Evolutionary conservation across 1,284 basidiomycete genomes (phyloP).

Genomic region (Singerocomus inundabilis): DNA sequence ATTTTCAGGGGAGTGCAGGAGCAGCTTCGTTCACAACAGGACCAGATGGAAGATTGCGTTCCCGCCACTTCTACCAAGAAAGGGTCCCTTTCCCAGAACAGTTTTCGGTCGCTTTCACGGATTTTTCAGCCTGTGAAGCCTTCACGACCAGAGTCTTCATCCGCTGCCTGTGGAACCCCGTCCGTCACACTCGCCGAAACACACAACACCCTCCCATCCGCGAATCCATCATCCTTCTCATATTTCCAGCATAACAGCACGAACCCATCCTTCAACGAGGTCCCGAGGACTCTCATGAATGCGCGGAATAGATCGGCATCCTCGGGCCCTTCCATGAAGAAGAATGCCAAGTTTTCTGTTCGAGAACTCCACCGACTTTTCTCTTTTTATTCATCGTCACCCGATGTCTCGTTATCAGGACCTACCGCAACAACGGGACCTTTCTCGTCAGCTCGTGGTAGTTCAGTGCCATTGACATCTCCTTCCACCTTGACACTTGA

Average conservation of each 20-base stretch:
- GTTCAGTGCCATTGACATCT: slow-evolving; percentile 11
- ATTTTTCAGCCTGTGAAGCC: slow-evolving; percentile 24
- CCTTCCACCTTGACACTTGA: slow-evolving; percentile 13
- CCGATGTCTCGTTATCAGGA: slow-evolving; percentile 10
- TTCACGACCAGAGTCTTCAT: slow-evolving; percentile 11
- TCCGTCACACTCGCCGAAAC: slow-evolving; percentile 5
- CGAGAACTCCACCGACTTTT: slow-evolving; percentile 36
- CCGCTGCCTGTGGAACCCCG: slow-evolving; percentile 2
- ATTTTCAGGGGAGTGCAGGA: slow-evolving; percentile 28
- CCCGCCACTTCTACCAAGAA: slow-evolving; percentile 6
- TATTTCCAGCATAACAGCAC: slow-evolving; percentile 6
- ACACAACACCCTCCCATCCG: not conserved
- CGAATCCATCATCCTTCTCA: slow-evolving; percentile 10
- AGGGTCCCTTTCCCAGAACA: slow-evolving; percentile 20
- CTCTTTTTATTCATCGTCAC: slow-evolving; percentile 37
- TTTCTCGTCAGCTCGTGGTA: not conserved
- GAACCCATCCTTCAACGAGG: slow-evolving; percentile 9
- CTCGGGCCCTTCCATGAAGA: slow-evolving; percentile 19
- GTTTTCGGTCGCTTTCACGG: slow-evolving; percentile 27
- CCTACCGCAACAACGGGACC: slow-evolving; percentile 3
- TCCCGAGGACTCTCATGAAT: slow-evolving; percentile 17
- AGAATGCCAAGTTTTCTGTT: slow-evolving; percentile 25
- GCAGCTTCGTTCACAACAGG: slow-evolving; percentile 17
- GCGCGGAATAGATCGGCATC: slow-evolving; percentile 10
- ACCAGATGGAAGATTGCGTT: slow-evolving; percentile 6